Evolutionary conservation across 1,284 basidiomycete genomes (phyloP).

Genomic region (Ustilago bromivora): DNA sequence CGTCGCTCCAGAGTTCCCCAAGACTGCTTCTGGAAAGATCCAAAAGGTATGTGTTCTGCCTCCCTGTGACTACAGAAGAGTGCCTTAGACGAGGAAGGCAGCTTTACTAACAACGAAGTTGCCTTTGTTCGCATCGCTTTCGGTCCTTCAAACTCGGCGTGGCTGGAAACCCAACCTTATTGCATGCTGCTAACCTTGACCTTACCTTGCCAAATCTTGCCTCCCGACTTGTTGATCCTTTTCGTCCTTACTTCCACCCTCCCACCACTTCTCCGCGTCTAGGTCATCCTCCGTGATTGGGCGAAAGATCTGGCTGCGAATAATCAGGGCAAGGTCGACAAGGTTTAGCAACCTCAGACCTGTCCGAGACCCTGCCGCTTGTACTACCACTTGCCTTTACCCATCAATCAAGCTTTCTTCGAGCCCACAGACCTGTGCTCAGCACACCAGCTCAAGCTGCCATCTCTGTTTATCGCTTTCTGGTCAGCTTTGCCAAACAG

Average conservation of each 20-base stretch:
- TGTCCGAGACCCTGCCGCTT: neutral
- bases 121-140: constrained; percentile 24
- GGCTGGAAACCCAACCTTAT: constrained; percentile 20
- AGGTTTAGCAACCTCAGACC: constrained; percentile 16
- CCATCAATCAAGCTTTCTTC: neutral
- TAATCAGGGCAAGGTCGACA: constrained; percentile 44
- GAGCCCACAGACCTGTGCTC: neutral
- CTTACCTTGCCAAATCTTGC: neutral
- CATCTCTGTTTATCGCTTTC: neutral
- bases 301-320: constrained; percentile 51
- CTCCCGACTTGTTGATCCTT: neutral
- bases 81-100: neutral
- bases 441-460: neutral
- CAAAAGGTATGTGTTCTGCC: constrained; percentile 76
- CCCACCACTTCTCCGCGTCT: neutral
- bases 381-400: neutral
- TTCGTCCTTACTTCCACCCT: neutral
- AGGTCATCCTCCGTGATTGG: constrained; percentile 73
- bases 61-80: constrained; percentile 12
- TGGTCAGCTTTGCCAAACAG: neutral
- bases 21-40: constrained; percentile 88
- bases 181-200: constrained; percentile 10
- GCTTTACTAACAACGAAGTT: constrained; percentile 16
- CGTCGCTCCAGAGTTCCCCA: constrained; percentile 77
- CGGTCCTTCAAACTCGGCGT: constrained; percentile 23